Percentiles rank a stretch among this genome's conserved stretches.
Conservation (phyloP, 371 early-diverging fungal genomes). For the Globomyces sp. region DNA sequence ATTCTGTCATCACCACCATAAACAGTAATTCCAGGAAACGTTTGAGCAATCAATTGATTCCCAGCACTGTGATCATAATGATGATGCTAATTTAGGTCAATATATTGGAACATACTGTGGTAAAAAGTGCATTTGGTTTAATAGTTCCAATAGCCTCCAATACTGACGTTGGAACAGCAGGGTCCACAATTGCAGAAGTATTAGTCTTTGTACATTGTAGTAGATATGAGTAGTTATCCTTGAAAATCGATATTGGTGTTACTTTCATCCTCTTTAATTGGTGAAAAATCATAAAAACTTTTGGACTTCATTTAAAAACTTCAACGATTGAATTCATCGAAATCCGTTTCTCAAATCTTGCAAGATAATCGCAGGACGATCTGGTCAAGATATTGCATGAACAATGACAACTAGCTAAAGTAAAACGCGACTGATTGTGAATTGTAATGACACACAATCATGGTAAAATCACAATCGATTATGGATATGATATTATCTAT, state of each 20-base stretch:
- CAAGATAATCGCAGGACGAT: too few relatives aligned
- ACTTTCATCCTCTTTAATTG: slow-evolving; percentile 24
- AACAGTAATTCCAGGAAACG: slow-evolving; percentile 65
- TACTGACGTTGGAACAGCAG: slow-evolving; percentile 55
- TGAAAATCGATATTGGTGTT: slow-evolving; percentile 56
- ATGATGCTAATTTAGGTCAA: slow-evolving; percentile 23
- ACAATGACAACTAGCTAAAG: too few relatives aligned
- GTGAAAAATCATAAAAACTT: too few relatives aligned
- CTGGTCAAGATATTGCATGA: too few relatives aligned
- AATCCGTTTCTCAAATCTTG: too few relatives aligned
- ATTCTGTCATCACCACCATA: slow-evolving; percentile 87
- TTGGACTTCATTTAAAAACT: too few relatives aligned
- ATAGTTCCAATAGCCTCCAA: slow-evolving; percentile 16
- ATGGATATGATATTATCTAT: too few relatives aligned
- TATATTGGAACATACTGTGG: background rate
- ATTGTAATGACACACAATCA: too few relatives aligned
- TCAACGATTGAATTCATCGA: too few relatives aligned
- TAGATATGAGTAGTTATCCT: slow-evolving; percentile 80
- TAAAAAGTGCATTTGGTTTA: slow-evolving; percentile 6
- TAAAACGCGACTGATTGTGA: too few relatives aligned
- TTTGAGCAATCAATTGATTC: slow-evolving; percentile 51
- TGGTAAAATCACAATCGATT: too few relatives aligned
- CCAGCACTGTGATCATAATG: slow-evolving; percentile 77
- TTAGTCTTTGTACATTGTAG: slow-evolving; percentile 65
- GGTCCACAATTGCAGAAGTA: slow-evolving; percentile 58